Percentiles rank a stretch among this genome's conserved stretches.
Conservation (phyloP, 2,329 filamentous ascomycete genomes). For the Sclerotinia sclerotiorum region DNA sequence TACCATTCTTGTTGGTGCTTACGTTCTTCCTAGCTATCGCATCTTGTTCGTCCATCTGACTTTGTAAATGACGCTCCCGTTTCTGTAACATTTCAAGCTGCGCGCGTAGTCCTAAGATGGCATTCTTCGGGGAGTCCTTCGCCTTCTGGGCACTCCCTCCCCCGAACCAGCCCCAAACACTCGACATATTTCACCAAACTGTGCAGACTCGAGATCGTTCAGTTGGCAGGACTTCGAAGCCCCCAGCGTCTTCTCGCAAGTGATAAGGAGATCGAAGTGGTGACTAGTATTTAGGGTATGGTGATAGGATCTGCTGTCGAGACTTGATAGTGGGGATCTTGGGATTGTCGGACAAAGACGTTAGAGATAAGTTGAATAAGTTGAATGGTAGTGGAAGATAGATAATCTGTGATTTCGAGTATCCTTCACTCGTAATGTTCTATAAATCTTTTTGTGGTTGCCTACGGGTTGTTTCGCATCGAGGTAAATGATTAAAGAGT, state of each 20-base stretch:
- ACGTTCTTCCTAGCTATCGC: conserved; percentile 85
- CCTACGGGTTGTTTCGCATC: conserved; percentile 27
- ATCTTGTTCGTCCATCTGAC: conserved; percentile 92
- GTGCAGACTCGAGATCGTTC: conserved; percentile 23
- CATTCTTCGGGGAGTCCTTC: conserved; percentile 95
- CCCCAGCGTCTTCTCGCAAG: conserved; percentile 15
- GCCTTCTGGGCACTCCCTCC: conserved; percentile 77
- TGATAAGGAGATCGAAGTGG: background rate
- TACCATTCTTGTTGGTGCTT: conserved; percentile 86
- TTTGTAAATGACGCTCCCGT: conserved; percentile 85
- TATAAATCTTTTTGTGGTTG: conserved; percentile 26
- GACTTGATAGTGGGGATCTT: conserved; percentile 34
- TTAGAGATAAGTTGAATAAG: conserved; percentile 1
- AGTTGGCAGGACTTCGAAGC: conserved; percentile 21
- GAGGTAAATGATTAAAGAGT: conserved; percentile 32
- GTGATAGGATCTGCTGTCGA: conserved; percentile 11
- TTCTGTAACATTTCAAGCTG: conserved; percentile 98
- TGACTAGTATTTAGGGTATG: conserved; percentile 19
- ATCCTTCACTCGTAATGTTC: background rate
- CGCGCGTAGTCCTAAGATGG: conserved; percentile 81
- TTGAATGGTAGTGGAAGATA: background rate
- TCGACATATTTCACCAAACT: conserved; percentile 52
- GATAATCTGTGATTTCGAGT: conserved; percentile 7
- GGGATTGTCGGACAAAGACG: conserved; percentile 27
- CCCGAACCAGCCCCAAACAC: conserved; percentile 89